Conservation (phyloP, 768 basidiomycete species). For the Serendipita indica region DNA sequence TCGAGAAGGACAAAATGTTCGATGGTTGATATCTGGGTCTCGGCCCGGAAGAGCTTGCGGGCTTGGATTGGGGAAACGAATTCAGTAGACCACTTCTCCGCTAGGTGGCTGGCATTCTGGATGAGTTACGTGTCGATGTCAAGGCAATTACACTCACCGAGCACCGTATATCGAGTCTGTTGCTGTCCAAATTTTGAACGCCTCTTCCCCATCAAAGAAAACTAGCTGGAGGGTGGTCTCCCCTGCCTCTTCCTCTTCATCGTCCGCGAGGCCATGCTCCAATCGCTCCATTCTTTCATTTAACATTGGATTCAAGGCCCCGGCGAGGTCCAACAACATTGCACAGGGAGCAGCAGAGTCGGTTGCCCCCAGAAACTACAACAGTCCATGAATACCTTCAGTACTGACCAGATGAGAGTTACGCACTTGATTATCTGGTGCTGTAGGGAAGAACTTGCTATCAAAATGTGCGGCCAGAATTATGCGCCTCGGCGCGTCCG, state of each 20-base stretch:
- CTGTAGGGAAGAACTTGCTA: conserved; percentile 68
- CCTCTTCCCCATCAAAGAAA: conserved; percentile 98
- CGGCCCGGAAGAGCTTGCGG: conserved; percentile 26
- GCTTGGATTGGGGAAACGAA: conserved; percentile 43
- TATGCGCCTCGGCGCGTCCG: conserved; percentile 62
- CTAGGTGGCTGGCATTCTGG: conserved; percentile 82
- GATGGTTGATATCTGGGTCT: conserved; percentile 59
- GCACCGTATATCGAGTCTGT: conserved; percentile 93
- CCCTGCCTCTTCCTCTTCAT: conserved; percentile 55
- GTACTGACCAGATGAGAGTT: conserved; percentile 11
- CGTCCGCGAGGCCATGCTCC: conserved; percentile 36
- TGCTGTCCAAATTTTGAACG: conserved; percentile 77
- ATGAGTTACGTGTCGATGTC: conserved; percentile 4
- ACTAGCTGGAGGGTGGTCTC: conserved; percentile 83
- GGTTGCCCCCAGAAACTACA: conserved; percentile 89
- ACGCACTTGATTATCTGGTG: conserved; percentile 60
- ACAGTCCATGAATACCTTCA: conserved; percentile 8
- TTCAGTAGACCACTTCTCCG: conserved; percentile 63
- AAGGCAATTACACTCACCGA: conserved; percentile 33
- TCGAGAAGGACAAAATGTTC: conserved; percentile 90
- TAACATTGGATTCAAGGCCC: conserved; percentile 60
- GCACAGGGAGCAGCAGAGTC: conserved; percentile 95
- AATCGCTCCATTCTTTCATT: conserved; percentile 41
- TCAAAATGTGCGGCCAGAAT: conserved; percentile 89
- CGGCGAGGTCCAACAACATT: conserved; percentile 84